phyloP scores from a whole-genome alignment of 208 protist genomes.

The Strigomonas culicis region DNA sequence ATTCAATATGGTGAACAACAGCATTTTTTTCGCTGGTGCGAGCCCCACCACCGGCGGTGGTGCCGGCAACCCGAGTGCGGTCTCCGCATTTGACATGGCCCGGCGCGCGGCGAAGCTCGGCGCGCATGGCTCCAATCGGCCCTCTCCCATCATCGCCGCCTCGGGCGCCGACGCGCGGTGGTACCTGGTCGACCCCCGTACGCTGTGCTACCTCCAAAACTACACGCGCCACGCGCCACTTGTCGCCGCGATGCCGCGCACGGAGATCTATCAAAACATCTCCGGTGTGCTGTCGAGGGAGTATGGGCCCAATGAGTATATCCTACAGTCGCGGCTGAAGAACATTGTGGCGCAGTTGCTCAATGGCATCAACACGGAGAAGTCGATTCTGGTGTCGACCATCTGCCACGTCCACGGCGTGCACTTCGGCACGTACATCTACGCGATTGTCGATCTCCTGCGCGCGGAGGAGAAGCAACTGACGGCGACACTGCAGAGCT shows the following conservation, averaged over 20 bases:
- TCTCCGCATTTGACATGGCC: background rate
- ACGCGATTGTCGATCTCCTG: conserved; percentile 39
- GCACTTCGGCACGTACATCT: conserved; percentile 42
- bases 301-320: conserved; percentile 34
- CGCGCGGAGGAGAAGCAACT: conserved; percentile 36
- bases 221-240: conserved; percentile 24
- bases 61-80: background rate
- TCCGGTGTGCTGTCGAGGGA: conserved; percentile 26
- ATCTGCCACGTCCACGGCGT: conserved; percentile 43
- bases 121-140: conserved; percentile 5
- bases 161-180: conserved; percentile 43
- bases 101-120: conserved; percentile 10
- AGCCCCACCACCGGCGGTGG: background rate
- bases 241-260: conserved; percentile 27
- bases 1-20: background rate
- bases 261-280: conserved; percentile 31
- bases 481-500: conserved; percentile 22
- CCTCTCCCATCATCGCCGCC: conserved; percentile 20
- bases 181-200: conserved; percentile 48
- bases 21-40: conserved; percentile 4
- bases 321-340: conserved; percentile 39
- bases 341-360: conserved; percentile 40
- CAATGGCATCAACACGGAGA: conserved; percentile 24
- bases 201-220: conserved; percentile 33
- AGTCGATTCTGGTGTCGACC: conserved; percentile 35